Base-by-base conservation (phyloP, 805 yeast species). In the Barnettozyma pratensis region DNA sequence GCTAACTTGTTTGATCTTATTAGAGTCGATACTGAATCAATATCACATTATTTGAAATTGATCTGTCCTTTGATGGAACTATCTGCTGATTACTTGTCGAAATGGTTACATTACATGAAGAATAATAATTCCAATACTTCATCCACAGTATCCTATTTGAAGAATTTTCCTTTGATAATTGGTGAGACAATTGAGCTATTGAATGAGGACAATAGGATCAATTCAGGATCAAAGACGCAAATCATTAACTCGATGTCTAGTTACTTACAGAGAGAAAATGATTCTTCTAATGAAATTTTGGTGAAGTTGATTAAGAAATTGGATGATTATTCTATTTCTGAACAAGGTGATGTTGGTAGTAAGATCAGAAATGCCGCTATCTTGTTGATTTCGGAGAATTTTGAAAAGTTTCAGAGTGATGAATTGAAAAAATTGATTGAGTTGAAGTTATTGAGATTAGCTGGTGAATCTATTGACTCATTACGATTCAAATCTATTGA, bases 311-410 rank as follows among this genome's bases (percentile, higher is more conserved):
- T 75, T 1, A 54, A 52, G 2, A 75, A 79, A 34, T 64, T 92
- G 11, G 83, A 84, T 52, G 97, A 91, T 57, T 89, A 90, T 62
- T 79, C 96, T 0, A 68, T 77, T 2, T 86, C 92, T 0, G 79
- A 79, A 29, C 85, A 87, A 59, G 98, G 98, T 8, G 98, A 91
- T 67, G 91, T 90, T n/a, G 98, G 98, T 2, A 79, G 87, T 42
- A 76, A 80, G 56, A 76, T 89, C 1, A 69, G 98, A 42, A 53
- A 61, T 1, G 73, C 83, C 0, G 70, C 83, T 1, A 61, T 85
- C 3, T 36, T 55, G 6, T 57, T 80, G 3, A 62, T 83, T 0
- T 45, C 52, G 0, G 39, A 54, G 1, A 71, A 75, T 52, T 37
- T 57, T 4, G 42, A 44, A 0, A 28, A 29, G 19, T 58, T 65